Conservation (phyloP, 345 rosid species). For the Eutrema japonicum region DNA sequence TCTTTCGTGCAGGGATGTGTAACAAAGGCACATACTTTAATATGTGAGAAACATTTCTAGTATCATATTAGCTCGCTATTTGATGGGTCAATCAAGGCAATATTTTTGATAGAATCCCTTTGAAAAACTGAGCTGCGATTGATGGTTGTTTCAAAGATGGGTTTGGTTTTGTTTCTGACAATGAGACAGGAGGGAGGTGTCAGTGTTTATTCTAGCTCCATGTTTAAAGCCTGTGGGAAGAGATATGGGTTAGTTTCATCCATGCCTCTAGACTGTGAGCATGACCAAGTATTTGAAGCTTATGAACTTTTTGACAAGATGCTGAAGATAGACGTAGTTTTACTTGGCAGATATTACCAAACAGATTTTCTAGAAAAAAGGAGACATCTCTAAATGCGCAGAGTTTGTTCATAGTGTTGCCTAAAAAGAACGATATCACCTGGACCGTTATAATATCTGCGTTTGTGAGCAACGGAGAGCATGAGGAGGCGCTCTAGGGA, state of each 20-base stretch:
- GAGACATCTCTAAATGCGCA: background rate
- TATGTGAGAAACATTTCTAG: too few relatives aligned
- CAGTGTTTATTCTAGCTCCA: too few relatives aligned
- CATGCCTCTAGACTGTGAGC: background rate
- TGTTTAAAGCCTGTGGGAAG: too few relatives aligned
- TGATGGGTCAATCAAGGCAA: background rate
- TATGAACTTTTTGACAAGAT: background rate
- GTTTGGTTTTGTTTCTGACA: too few relatives aligned
- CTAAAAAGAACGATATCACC: too few relatives aligned
- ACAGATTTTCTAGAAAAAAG: background rate
- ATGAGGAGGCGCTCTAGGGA: background rate
- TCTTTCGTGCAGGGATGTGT: background rate
- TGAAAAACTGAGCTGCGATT: too few relatives aligned
- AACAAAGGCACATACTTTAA: background rate
- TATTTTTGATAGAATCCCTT: background rate
- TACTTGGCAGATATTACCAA: background rate
- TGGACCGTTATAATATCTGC: background rate
- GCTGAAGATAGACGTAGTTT: background rate
- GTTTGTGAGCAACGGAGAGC: background rate
- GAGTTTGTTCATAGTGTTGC: too few relatives aligned
- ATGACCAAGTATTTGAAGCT: background rate
- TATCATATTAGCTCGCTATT: background rate
- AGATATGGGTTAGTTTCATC: too few relatives aligned
- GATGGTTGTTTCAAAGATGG: too few relatives aligned
- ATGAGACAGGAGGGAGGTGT: too few relatives aligned